Evolutionary conservation across 306 rosid genomes (phyloP).

Genomic region (Heteromeles arbutifolia): DNA sequence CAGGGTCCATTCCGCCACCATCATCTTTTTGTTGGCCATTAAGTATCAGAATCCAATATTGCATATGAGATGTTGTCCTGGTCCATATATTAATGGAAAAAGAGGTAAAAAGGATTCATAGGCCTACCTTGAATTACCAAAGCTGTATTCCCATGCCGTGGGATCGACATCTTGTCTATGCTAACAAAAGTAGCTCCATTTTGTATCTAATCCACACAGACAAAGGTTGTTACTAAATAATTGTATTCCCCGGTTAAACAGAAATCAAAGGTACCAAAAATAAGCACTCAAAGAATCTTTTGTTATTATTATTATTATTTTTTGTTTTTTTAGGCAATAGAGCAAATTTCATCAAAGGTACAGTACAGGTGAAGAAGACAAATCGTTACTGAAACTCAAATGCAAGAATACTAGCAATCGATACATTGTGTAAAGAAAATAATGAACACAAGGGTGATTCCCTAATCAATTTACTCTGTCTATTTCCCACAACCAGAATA

Average conservation of each 20-base stretch:
- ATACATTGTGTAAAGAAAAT: background rate
- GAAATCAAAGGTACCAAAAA: background rate
- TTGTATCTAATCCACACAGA: constrained; percentile 52
- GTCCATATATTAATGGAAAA: background rate
- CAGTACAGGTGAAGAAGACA: background rate
- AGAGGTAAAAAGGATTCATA: background rate
- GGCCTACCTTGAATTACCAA: constrained; percentile 65
- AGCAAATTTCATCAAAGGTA: background rate
- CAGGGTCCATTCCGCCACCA: constrained; percentile 95
- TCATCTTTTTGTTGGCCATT: constrained; percentile 47
- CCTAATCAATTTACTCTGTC: background rate
- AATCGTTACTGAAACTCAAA: background rate
- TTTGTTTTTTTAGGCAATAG: background rate
- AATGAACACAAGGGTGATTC: background rate
- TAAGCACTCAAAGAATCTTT: background rate
- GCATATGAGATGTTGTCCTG: background rate
- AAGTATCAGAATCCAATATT: constrained; percentile 16
- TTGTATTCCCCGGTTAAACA: constrained; percentile 6
- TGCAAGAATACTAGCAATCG: background rate
- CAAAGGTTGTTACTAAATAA: background rate
- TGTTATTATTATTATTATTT: background rate
- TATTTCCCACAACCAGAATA: no score
- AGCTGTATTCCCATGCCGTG: constrained; percentile 70
- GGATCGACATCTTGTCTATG: constrained; percentile 68
- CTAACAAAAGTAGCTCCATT: constrained; percentile 87